Conservation (phyloP, 768 basidiomycete species). For the Suillus brevipes region DNA sequence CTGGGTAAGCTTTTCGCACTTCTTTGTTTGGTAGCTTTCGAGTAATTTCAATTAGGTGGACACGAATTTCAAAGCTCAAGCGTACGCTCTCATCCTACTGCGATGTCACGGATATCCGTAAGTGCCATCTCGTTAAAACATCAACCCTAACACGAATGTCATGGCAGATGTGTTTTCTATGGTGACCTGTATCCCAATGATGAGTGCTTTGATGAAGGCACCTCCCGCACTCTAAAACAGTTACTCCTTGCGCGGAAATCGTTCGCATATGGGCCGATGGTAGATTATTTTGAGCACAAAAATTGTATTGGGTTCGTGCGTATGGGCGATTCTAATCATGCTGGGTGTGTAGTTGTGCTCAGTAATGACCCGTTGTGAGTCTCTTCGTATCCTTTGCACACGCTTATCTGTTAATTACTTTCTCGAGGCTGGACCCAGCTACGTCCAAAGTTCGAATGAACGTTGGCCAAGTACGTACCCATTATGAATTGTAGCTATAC, state of each 20-base stretch:
- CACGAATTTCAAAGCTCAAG: constrained; percentile 72
- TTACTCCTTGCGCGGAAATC: constrained; percentile 63
- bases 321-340: constrained; percentile 51
- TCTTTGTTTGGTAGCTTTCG: not conserved
- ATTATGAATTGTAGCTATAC: constrained; percentile 5
- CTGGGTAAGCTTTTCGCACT: constrained; percentile 54
- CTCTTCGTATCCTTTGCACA: constrained; percentile 56
- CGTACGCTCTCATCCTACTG: constrained; percentile 78
- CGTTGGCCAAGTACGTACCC: constrained; percentile 55
- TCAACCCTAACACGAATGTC: not conserved
- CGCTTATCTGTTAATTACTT: constrained; percentile 65
- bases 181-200: constrained; percentile 76
- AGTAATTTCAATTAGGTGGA: constrained; percentile 49
- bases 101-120: constrained; percentile 73
- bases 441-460: constrained; percentile 55
- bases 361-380: constrained; percentile 57
- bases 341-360: constrained; percentile 70
- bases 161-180: constrained; percentile 78
- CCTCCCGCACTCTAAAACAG: constrained; percentile 49
- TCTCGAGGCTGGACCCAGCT: constrained; percentile 8
- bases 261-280: constrained; percentile 64
- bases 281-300: constrained; percentile 57
- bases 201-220: constrained; percentile 60
- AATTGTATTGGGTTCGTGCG: constrained; percentile 81
- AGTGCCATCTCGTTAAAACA: constrained; percentile 29